These are phyloP conservation scores for Arxiozyma heterogenica DNA, from an alignment of 1,139 yeast species.

Conservation along the genomic window DNA sequence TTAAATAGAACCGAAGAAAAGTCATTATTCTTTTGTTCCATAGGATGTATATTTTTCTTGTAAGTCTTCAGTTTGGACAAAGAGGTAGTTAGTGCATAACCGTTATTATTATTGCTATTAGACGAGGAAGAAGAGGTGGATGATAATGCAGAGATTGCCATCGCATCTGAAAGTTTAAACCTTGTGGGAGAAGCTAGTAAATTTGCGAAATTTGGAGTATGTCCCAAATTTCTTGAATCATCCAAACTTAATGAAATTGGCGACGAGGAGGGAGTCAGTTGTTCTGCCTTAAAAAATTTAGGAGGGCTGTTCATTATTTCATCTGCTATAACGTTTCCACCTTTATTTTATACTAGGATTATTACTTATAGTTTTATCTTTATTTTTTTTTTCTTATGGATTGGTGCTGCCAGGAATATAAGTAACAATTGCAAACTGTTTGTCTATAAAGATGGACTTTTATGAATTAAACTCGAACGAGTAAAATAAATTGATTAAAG, in stretches of 20 bases:
- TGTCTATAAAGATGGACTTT: no score
- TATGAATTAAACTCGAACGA: not conserved
- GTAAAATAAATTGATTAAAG: not conserved
- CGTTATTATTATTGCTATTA: constrained; percentile 18
- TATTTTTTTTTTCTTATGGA: no score
- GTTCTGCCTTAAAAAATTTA: constrained; percentile 1
- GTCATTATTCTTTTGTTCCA: not conserved
- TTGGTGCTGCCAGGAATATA: no score
- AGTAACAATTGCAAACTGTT: not conserved
- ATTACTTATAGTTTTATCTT: no score
- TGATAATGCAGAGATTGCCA: not conserved
- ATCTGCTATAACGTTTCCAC: not conserved
- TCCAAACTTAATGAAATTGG: constrained; percentile 18
- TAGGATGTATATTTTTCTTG: not conserved
- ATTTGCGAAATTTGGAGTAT: constrained; percentile 9
- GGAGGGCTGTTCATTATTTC: constrained; percentile 3
- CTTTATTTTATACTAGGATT: not conserved
- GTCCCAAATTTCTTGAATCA: constrained; percentile 12
- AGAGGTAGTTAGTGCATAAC: constrained; percentile 30
- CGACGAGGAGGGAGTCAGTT: constrained; percentile 4
- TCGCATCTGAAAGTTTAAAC: constrained; percentile 42
- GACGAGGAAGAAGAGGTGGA: constrained; percentile 32
- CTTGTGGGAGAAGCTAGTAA: constrained; percentile 23
- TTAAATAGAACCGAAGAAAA: not conserved
- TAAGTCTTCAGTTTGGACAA: constrained; percentile 20